Base-by-base conservation (phyloP, 2,329 filamentous ascomycete genomes). In the Teratosphaeria gauchensis region DNA sequence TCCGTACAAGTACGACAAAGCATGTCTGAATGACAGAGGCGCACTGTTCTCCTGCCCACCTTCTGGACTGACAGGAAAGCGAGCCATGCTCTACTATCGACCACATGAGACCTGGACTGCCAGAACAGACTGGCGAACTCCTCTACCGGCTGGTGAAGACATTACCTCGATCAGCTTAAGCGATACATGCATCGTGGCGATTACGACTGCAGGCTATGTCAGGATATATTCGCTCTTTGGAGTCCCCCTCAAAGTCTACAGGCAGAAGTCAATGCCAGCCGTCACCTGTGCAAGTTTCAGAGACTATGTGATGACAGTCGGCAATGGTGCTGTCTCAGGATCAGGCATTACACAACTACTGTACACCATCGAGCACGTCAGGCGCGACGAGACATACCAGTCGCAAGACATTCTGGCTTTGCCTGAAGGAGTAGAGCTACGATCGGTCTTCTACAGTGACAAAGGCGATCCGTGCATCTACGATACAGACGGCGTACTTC, bases 21-120 rank as follows among this genome's bases (percentile, higher is more conserved):
- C 94, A 21, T 97, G 92, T 68, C 79, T 99, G 4, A 80, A 89
- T 66, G 88, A 95, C 59, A 86, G 89, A 58, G 92, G 94, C 16
- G 82, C 90, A 0, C 80, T 96, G 0, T 96, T 96, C 70, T 88
- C 91, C 0, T 92, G 89, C 61, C 88, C 86, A 24, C 84, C 90
- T 1, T 74, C 75, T 8, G 81, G 84, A 33, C 78, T 77, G 7
- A 58, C 53, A 6, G 21, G 57, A 4, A 83, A 85, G 59, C 85
- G 89, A 1, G 89, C 92, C 3, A 87, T 85, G 33, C 84, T 99
- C n/a, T 96, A 96, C 74, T 99, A 97, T 74, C 84, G 94, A 6
- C 94, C 95, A 0, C 94, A 99, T 70, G 92, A 99, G 76, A 95
- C 90, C 0, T 99, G 94, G 94, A 96, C 92, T 1, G 83, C 89